These are phyloP conservation scores for Aureobasidium leucospermi DNA, from an alignment of 2,329 filamentous ascomycete species.

Conservation along the genomic window DNA sequence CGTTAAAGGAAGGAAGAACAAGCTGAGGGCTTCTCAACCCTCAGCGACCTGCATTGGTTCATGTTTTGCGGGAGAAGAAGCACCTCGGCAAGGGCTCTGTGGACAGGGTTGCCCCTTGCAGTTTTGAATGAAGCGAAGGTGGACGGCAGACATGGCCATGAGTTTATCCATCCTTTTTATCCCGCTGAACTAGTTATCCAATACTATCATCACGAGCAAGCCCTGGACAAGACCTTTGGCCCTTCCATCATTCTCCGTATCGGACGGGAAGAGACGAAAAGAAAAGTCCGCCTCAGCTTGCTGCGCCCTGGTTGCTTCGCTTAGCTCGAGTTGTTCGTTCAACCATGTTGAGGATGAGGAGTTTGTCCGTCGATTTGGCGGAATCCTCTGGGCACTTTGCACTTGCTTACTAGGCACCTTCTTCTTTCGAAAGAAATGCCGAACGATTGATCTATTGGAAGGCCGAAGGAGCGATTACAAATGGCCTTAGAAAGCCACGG, in stretches of 20 bases:
- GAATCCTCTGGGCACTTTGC: background rate
- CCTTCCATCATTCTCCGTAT: background rate
- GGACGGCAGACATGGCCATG: background rate
- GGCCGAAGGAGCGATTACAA: background rate
- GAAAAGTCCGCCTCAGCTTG: background rate
- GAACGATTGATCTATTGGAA: background rate
- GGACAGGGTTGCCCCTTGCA: conserved; percentile 5
- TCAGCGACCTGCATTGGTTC: conserved; percentile 3
- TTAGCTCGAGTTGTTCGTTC: background rate
- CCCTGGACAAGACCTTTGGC: background rate
- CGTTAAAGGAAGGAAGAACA: background rate
- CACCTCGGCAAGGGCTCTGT: background rate
- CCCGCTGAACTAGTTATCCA: background rate
- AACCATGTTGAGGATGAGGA: background rate
- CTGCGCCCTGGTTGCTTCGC: background rate
- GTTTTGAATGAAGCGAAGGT: background rate
- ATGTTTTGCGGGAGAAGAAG: background rate
- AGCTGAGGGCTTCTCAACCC: background rate
- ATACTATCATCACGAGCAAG: background rate
- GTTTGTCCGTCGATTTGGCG: background rate
- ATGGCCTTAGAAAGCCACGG: background rate
- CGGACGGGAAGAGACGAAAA: background rate
- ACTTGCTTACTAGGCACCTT: background rate
- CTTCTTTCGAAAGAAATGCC: background rate
- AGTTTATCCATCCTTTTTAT: background rate